phyloP scores from a whole-genome alignment of 305 asterid species.

The Nicotiana rustica region DNA sequence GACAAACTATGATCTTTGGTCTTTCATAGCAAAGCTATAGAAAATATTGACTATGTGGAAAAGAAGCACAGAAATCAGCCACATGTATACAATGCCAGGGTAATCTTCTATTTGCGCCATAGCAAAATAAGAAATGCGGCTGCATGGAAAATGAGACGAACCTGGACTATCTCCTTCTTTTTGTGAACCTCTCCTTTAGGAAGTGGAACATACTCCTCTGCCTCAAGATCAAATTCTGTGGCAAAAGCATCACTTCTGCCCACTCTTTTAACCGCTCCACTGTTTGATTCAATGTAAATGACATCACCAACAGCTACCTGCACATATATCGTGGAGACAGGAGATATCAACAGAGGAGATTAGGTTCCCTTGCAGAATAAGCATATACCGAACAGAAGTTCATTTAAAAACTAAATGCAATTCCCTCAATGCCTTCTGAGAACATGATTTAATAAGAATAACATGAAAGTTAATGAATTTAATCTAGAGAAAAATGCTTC shows the following conservation, averaged over 20 bases:
- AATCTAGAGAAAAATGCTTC: background rate
- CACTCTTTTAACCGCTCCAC: conserved; percentile 99
- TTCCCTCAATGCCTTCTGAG: background rate
- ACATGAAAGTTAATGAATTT: background rate
- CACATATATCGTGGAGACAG: conserved; percentile 18
- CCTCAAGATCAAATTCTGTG: conserved; percentile 96
- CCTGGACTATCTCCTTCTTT: conserved; percentile 99
- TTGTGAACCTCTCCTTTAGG: conserved; percentile 99
- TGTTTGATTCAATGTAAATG: conserved; percentile 89
- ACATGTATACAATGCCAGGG: conserved; percentile 7
- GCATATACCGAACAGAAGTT: background rate
- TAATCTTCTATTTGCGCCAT: background rate
- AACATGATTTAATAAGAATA: background rate
- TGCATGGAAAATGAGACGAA: conserved; percentile 37
- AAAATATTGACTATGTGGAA: background rate
- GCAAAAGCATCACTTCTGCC: conserved; percentile 99
- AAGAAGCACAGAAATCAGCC: background rate
- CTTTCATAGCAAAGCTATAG: background rate
- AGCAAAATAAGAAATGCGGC: background rate
- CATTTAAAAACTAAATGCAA: background rate
- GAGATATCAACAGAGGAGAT: background rate
- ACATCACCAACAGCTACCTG: conserved; percentile 99
- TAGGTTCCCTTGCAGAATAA: background rate
- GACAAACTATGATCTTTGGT: background rate
- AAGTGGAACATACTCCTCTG: conserved; percentile 97